Base-by-base conservation (phyloP, 2,329 filamentous ascomycete species). In the Cladophialophora exuberans region DNA sequence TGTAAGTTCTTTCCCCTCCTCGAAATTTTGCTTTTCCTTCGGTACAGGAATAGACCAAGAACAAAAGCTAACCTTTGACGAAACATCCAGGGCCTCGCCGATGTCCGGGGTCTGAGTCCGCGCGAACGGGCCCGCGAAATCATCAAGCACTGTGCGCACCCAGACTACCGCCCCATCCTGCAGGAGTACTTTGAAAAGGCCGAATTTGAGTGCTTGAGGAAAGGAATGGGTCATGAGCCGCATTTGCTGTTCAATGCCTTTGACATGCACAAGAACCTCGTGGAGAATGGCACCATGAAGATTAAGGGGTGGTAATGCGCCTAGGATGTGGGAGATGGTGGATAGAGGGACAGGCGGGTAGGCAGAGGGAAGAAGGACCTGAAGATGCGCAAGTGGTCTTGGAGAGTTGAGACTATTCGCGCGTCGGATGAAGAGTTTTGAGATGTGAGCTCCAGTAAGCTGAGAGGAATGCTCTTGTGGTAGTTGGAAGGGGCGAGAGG, bases 181-280 rank as follows among this genome's bases (percentile, higher is more conserved):
- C 79, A 81, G 69, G 87, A 89, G 67, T 96, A 96, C 77, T 86
- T 92, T 62, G 85, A 92, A 63, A 88, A 88, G 72, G 90, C 91
- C 31, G 91, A 96, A 76, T 89, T 82, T 66, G 89, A 95, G 76
- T 94, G 90, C 70, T 73, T 95, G 71, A 56, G 83, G 80, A 72
- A 93, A 90, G 81, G 91, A 17, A 89, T 87, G 89, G 90, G 89
- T 17, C 90, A 96, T 73, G 88, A 96, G 79, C 91, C 91, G 22
- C 90, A 96, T 72, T 75, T 95, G 69, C 78, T 96, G 60, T 95
- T 86, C 81, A 88, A 95, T 74, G 79, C 82, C 42, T 96, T 96
- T 71, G 89, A 95, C 72, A 89, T 96, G 85, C 91, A 96, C 76
- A 86, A 86, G 79, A 88, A 90, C 61, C 73, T 96, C 57, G 76